Evolutionary conservation across 768 basidiomycete genomes (phyloP), one percentile per base, ranked within the genome.

Genomic region (Panaeolus cyanescens): DNA sequence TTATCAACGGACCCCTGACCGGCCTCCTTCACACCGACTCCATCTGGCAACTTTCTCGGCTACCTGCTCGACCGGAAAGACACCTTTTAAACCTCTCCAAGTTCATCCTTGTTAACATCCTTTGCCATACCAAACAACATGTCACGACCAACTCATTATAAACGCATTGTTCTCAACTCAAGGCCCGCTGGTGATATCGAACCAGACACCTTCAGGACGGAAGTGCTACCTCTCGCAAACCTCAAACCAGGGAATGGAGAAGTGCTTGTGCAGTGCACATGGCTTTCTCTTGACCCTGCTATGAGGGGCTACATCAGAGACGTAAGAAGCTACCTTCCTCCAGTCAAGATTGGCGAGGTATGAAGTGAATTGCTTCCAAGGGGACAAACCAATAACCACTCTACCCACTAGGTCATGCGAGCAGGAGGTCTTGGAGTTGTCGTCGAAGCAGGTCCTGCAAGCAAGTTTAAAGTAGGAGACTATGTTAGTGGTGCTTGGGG

Each of bases 301-400:
- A 93, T 95, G 92, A 83, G 94, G 8, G 86, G 85, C 12, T 97
- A 91, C 83, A 69, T 99, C 55, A 85, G 83, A 62, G 90, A 93
- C 70, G 71, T 69, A 15, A 80, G 94, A 50, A 88, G 85, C 65
- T 93, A 94, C 69, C 54, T 91, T 15, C 84, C 84, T 13, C 91
- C 91, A 8, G 86, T 88, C 4, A 68, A 88, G 67, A 89, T 95
- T 64, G 89, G 88, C 33, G 89, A 85, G 74, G 80, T 79, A 57
- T 39, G 65, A 67, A 54, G 9, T 32, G 6, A 30, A 10, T 54
- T 20, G 25, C 20, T 50, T 30, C 10, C 6, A 34, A 54, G n/a
- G 20, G n/a, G 13, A 57, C n/a, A 28, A 50, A 13, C 25, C 19
- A 5, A 28, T 9, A 13, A 28, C 45, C 19, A 31, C 28, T 42